phyloP scores from a whole-genome alignment of 305 asterid species.

The Fraxinus albicans region DNA sequence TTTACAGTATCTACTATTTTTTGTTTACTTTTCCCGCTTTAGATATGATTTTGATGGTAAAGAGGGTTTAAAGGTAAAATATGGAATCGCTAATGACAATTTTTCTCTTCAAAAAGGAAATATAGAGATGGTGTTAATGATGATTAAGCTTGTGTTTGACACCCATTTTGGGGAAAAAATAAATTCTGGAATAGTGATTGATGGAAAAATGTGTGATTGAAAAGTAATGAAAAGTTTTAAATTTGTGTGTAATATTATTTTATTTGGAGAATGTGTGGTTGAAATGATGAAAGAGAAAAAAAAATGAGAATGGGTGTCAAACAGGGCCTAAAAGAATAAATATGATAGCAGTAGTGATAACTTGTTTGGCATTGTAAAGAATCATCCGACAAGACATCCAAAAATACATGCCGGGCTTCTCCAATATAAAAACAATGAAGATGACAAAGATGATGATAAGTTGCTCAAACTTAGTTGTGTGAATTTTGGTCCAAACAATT shows the following conservation, averaged over 20 bases:
- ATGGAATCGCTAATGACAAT: not conserved
- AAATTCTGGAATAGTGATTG: too few relatives aligned
- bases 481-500: not conserved
- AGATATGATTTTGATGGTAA: not conserved
- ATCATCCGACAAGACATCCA: not conserved
- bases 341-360: not conserved
- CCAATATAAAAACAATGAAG: not conserved
- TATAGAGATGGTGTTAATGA: not conserved
- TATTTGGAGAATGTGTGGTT: too few relatives aligned
- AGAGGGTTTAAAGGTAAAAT: not conserved
- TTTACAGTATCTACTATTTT: not conserved
- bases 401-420: not conserved
- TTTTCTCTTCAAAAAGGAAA: not conserved
- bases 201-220: too few relatives aligned
- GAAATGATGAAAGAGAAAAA: too few relatives aligned
- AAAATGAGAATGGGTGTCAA: too few relatives aligned
- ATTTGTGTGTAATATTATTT: too few relatives aligned
- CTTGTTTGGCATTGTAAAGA: not conserved
- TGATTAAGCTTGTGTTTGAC: not conserved
- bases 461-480: not conserved
- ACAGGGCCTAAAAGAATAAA: not conserved
- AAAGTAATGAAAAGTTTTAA: too few relatives aligned
- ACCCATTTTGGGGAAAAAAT: too few relatives aligned
- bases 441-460: not conserved
- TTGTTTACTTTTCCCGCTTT: not conserved